These are phyloP conservation scores for Clitocybe nebularis DNA, from an alignment of 1,284 basidiomycete species.

Conservation along the genomic window DNA sequence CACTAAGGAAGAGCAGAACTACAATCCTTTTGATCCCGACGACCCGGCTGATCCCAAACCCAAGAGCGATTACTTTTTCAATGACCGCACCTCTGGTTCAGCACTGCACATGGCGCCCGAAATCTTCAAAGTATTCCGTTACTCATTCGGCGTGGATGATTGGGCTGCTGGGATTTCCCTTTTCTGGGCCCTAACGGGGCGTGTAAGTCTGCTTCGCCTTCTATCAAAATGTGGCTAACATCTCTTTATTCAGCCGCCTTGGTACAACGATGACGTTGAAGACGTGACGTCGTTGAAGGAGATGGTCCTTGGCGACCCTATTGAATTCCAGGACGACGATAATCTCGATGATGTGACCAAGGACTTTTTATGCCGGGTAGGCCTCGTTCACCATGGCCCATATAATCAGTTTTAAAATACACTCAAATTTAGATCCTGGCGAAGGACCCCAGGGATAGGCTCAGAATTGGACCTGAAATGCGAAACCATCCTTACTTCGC, in stretches of 20 bases:
- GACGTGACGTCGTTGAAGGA: conserved; percentile 12
- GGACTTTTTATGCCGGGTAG: conserved; percentile 23
- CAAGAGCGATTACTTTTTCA: too few species aligned
- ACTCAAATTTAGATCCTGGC: conserved; percentile 22
- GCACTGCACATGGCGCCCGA: conserved; percentile 29
- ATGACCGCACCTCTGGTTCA: conserved; percentile 25
- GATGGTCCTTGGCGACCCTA: conserved; percentile 21
- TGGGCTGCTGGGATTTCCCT: conserved; percentile 27
- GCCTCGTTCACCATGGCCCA: not conserved
- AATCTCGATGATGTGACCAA: conserved; percentile 21
- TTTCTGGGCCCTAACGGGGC: conserved; percentile 28
- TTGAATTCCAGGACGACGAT: conserved; percentile 18
- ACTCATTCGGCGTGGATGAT: conserved; percentile 29
- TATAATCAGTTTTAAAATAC: not conserved
- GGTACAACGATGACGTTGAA: conserved; percentile 17
- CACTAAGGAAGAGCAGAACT: too few species aligned
- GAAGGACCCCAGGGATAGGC: conserved; percentile 23
- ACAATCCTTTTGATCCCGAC: too few species aligned
- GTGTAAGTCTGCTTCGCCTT: conserved; percentile 18
- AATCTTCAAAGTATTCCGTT: conserved; percentile 20
- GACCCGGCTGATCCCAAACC: too few species aligned
- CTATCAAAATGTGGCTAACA: not conserved
- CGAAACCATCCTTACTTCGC: conserved; percentile 25
- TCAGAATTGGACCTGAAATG: conserved; percentile 21
- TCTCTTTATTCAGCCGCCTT: conserved; percentile 19